Evolutionary conservation across 1,139 yeast species (phyloP).

Genomic region (Yamadazyma atlantica): DNA sequence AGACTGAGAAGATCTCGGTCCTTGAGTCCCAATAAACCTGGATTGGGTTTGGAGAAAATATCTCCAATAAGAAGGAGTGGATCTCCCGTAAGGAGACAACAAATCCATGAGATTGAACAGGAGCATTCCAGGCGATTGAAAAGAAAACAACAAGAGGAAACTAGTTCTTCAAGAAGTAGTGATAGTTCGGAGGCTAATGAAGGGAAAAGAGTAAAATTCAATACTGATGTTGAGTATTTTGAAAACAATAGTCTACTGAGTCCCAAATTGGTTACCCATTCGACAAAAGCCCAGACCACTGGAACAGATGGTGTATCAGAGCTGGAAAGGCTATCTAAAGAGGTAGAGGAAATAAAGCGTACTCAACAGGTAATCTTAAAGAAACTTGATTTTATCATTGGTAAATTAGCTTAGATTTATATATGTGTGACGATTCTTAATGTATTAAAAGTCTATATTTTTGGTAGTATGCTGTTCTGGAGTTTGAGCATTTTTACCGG

Average conservation of each 20-base stretch:
- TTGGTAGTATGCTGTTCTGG: conserved; percentile 31
- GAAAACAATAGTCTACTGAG: conserved; percentile 6
- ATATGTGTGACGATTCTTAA: background rate
- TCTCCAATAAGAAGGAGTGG: conserved; percentile 39
- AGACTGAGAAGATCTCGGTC: conserved; percentile 7
- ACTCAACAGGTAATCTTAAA: conserved; percentile 16
- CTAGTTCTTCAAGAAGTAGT: background rate
- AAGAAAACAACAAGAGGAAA: conserved; percentile 7
- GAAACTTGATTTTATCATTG: conserved; percentile 13
- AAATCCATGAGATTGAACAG: conserved; percentile 29
- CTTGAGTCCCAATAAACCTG: conserved; percentile 8
- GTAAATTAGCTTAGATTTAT: conserved; percentile 4
- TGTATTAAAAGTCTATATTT: conserved; percentile 33
- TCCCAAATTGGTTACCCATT: conserved; percentile 4
- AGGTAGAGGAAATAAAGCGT: conserved; percentile 11
- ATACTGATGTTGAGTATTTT: conserved; percentile 12
- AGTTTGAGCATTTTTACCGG: conserved; percentile 7
- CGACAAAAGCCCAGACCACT: conserved; percentile 1
- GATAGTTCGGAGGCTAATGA: conserved; percentile 5
- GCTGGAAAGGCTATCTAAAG: conserved; percentile 4
- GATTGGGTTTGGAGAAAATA: conserved; percentile 4
- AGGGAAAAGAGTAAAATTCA: conserved; percentile 17
- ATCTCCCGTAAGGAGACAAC: conserved; percentile 34
- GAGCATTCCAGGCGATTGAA: conserved; percentile 11
- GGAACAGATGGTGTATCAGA: background rate